Evolutionary conservation across 2,329 filamentous ascomycete genomes (phyloP).

Genomic region (Nothophoma quercina): DNA sequence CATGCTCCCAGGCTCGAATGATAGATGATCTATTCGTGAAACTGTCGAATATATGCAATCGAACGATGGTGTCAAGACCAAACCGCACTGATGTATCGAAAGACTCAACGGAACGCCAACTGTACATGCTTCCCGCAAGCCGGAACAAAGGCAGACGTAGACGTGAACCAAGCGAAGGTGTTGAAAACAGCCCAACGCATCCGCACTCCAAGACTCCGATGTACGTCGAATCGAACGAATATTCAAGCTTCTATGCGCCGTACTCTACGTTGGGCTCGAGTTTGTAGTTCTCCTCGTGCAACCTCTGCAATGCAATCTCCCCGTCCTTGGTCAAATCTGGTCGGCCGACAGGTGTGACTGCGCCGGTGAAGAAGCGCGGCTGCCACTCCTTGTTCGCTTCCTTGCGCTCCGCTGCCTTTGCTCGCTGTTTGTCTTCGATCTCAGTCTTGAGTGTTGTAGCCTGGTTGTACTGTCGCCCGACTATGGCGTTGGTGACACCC

Average conservation of each 20-base stretch:
- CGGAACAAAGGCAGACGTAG: constrained; percentile 3
- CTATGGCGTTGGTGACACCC: constrained; percentile 85
- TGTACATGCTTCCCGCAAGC: constrained; percentile 17
- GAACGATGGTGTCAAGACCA: constrained; percentile 8
- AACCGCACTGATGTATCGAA: constrained; percentile 8
- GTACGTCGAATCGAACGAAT: not conserved
- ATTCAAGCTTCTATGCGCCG: constrained; percentile 37
- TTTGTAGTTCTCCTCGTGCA: constrained; percentile 61
- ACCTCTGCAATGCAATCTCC: constrained; percentile 61
- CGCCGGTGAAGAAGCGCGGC: constrained; percentile 84
- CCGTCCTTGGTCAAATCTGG: constrained; percentile 71
- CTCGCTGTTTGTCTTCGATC: constrained; percentile 87
- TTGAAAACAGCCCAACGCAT: constrained; percentile 4
- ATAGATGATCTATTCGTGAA: constrained; percentile 14
- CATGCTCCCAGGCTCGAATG: not conserved
- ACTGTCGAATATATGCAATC: constrained; percentile 17
- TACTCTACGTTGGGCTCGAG: constrained; percentile 56
- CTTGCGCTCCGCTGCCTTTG: constrained; percentile 83
- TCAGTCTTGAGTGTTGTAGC: constrained; percentile 90
- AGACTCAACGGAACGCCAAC: constrained; percentile 18
- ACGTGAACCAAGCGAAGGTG: constrained; percentile 14
- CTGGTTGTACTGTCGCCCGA: constrained; percentile 79
- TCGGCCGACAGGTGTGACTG: constrained; percentile 65
- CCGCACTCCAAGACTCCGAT: constrained; percentile 6
- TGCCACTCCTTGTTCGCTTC: constrained; percentile 73